Conservation (phyloP, 768 basidiomycete genomes). For the Russula virescens region DNA sequence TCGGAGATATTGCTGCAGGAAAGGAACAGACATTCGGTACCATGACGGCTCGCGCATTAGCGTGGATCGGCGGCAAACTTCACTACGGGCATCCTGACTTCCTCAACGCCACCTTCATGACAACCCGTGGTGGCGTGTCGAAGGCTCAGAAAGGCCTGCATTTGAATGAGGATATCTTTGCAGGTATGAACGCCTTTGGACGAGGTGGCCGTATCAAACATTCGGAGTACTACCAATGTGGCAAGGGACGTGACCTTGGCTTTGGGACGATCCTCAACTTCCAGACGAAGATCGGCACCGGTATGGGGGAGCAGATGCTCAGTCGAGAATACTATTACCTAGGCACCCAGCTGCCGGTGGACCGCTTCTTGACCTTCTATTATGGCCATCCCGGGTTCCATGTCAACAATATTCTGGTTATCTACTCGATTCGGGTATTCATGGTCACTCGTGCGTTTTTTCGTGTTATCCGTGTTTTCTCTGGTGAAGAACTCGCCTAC, state of each 20-base stretch:
- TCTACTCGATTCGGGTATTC: slow-evolving; percentile 95
- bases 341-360: slow-evolving; percentile 95
- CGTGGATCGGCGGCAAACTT: slow-evolving; percentile 97
- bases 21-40: slow-evolving; percentile 99
- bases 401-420: slow-evolving; percentile 98
- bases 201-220: slow-evolving; percentile 99
- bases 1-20: slow-evolving; percentile 98
- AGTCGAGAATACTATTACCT: slow-evolving; percentile 99
- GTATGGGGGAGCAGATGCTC: slow-evolving; percentile 99
- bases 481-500: not conserved
- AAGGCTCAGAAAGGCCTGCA: slow-evolving; percentile 99
- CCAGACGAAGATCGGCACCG: slow-evolving; percentile 99
- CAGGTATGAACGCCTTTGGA: slow-evolving; percentile 98
- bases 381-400: slow-evolving; percentile 99
- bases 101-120: slow-evolving; percentile 97
- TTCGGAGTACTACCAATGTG: slow-evolving; percentile 99
- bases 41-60: slow-evolving; percentile 88
- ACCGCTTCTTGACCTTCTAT: slow-evolving; percentile 99
- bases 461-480: not conserved
- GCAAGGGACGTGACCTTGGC: slow-evolving; percentile 97
- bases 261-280: slow-evolving; percentile 99
- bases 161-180: slow-evolving; percentile 99
- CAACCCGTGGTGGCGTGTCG: slow-evolving; percentile 95
- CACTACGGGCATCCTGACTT: slow-evolving; percentile 99
- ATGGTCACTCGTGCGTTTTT: slow-evolving; percentile 80